Conservation (phyloP, 1,284 basidiomycete genomes). For the Paramarasmius palmivorus region DNA sequence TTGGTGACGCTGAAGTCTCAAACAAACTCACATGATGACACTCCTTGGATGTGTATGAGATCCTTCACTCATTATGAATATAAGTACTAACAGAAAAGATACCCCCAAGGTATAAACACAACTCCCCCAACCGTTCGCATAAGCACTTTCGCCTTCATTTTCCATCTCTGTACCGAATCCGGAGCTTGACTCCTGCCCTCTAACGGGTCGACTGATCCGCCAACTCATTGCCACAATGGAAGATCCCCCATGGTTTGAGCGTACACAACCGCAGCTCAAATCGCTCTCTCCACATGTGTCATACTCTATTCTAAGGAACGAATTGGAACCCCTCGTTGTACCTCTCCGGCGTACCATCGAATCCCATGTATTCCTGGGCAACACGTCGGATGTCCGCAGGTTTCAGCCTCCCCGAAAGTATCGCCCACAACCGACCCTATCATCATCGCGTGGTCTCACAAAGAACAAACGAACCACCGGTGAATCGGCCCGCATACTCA, state of each 20-base stretch:
- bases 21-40: constrained; percentile 86
- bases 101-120: constrained; percentile 73
- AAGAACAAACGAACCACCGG: constrained; percentile 82
- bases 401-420: constrained; percentile 88
- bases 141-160: constrained; percentile 78
- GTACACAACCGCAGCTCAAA: constrained; percentile 87
- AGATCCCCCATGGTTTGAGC: constrained; percentile 65
- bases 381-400: constrained; percentile 70
- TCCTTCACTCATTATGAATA: not conserved
- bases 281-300: constrained; percentile 85
- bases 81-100: constrained; percentile 13
- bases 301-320: constrained; percentile 92
- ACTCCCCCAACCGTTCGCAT: constrained; percentile 70
- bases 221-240: constrained; percentile 87
- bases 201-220: constrained; percentile 95
- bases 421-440: constrained; percentile 88
- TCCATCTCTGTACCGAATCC: constrained; percentile 80
- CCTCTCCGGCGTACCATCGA: constrained; percentile 91
- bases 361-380: constrained; percentile 76
- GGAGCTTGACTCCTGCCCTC: constrained; percentile 75
- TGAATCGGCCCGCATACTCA: constrained; percentile 92
- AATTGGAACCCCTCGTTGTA: constrained; percentile 87
- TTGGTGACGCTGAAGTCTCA: constrained; percentile 83
- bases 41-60: constrained; percentile 88
- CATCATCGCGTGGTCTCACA: constrained; percentile 85